phyloP scores from a whole-genome alignment of 805 yeast species.

The Starmerella tilneyi region DNA sequence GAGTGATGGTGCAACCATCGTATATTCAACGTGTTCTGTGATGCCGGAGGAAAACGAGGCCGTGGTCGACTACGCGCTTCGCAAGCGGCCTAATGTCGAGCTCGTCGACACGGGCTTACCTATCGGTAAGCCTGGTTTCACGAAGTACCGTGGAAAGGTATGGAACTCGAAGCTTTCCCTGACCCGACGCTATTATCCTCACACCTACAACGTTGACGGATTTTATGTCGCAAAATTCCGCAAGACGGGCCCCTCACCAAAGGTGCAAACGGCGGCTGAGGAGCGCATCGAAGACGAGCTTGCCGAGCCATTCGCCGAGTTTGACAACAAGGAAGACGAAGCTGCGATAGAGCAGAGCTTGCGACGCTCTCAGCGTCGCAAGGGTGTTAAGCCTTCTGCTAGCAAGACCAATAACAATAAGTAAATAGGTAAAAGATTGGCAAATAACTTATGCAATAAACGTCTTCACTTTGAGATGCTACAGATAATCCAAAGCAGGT shows the following conservation, averaged over 20 bases:
- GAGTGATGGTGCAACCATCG: slow-evolving; percentile 71
- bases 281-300: slow-evolving; percentile 59
- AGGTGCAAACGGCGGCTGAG: slow-evolving; percentile 79
- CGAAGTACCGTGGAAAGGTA: slow-evolving; percentile 84
- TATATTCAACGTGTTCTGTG: slow-evolving; percentile 95
- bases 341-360: slow-evolving; percentile 54
- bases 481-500: no score
- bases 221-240: slow-evolving; percentile 94
- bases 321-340: slow-evolving; percentile 67
- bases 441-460: no score
- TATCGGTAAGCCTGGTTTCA: slow-evolving; percentile 93
- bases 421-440: not conserved
- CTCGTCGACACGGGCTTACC: slow-evolving; percentile 84
- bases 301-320: slow-evolving; percentile 74
- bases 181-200: slow-evolving; percentile 95
- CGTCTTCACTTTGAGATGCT: no score
- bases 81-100: slow-evolving; percentile 92
- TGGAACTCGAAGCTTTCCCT: slow-evolving; percentile 66
- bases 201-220: slow-evolving; percentile 96
- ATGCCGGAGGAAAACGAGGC: slow-evolving; percentile 98
- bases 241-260: slow-evolving; percentile 78
- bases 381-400: slow-evolving; percentile 29
- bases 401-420: not conserved
- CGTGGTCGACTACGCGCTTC: slow-evolving; percentile 93
- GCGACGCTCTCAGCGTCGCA: slow-evolving; percentile 29